These are phyloP conservation scores for Wickerhamiella australiensis DNA, from an alignment of 805 yeast species.

Conservation along the genomic window DNA sequence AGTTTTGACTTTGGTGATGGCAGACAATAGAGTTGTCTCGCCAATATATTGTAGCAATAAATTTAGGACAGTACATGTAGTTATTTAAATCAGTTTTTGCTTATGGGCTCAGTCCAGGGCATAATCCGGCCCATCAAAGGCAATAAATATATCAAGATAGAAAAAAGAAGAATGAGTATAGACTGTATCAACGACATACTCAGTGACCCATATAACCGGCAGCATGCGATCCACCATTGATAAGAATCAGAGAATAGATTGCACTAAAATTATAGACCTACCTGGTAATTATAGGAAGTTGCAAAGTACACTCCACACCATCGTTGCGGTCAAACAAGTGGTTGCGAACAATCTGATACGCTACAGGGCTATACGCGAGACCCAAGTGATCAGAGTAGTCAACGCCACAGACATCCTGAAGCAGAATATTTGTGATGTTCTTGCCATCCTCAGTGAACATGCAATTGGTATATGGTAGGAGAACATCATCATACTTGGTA, in stretches of 20 bases:
- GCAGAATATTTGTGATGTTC: not conserved
- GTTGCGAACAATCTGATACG: slow-evolving; percentile 2
- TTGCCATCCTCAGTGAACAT: not conserved
- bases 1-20: not conserved
- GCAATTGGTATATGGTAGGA: slow-evolving; percentile 6
- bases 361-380: not conserved
- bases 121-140: too few relatives aligned
- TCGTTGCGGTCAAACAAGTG: slow-evolving; percentile 1
- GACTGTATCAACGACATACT: too few relatives aligned
- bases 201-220: too few relatives aligned
- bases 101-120: too few relatives aligned
- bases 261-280: too few relatives aligned
- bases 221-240: too few relatives aligned
- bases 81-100: not conserved
- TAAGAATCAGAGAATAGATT: too few relatives aligned
- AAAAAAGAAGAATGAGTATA: too few relatives aligned
- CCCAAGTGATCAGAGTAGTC: slow-evolving; percentile 8
- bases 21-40: not conserved
- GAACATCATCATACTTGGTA: slow-evolving; percentile 3
- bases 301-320: not conserved
- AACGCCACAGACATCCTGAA: slow-evolving; percentile 1
- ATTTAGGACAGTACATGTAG: not conserved
- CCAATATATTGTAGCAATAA: not conserved
- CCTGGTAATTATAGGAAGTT: not conserved
- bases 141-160: too few relatives aligned